Conservation (phyloP, 2,329 filamentous ascomycete genomes). For the Aspergillaceae sp. region DNA sequence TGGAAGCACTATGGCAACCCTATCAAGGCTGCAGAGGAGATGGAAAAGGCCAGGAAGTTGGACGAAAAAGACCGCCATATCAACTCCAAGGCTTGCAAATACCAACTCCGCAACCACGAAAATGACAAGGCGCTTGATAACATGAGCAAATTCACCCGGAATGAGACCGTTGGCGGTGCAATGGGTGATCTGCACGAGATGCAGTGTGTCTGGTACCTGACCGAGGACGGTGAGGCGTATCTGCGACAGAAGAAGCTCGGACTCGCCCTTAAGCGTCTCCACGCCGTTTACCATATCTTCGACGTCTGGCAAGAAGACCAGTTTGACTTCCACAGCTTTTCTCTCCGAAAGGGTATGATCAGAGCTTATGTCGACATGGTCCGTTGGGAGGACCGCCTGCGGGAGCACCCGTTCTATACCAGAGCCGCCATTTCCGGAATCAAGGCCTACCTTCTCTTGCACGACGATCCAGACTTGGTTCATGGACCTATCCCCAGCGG, state of each 20-base stretch:
- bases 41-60: slow-evolving; percentile 77
- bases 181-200: slow-evolving; percentile 90
- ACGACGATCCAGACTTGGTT: slow-evolving; percentile 61
- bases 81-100: slow-evolving; percentile 97
- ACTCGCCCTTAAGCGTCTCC: slow-evolving; percentile 85
- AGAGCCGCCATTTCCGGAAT: slow-evolving; percentile 74
- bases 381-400: slow-evolving; percentile 84
- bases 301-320: slow-evolving; percentile 98
- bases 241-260: slow-evolving; percentile 72
- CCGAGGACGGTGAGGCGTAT: slow-evolving; percentile 88
- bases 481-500: slow-evolving; percentile 55
- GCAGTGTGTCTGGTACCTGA: slow-evolving; percentile 97
- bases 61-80: slow-evolving; percentile 93
- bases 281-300: slow-evolving; percentile 82
- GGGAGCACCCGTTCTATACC: slow-evolving; percentile 88
- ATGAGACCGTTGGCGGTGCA: slow-evolving; percentile 79
- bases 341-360: slow-evolving; percentile 91
- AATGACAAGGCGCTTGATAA: slow-evolving; percentile 78
- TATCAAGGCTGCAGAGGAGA: slow-evolving; percentile 69
- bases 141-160: slow-evolving; percentile 88
- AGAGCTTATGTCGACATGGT: slow-evolving; percentile 94
- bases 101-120: slow-evolving; percentile 86
- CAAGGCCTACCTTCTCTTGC: slow-evolving; percentile 67
- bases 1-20: slow-evolving; percentile 81
- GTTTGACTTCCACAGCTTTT: slow-evolving; percentile 98